Base-by-base conservation (phyloP, 768 basidiomycete species). In the Amanita pallidorosea region DNA sequence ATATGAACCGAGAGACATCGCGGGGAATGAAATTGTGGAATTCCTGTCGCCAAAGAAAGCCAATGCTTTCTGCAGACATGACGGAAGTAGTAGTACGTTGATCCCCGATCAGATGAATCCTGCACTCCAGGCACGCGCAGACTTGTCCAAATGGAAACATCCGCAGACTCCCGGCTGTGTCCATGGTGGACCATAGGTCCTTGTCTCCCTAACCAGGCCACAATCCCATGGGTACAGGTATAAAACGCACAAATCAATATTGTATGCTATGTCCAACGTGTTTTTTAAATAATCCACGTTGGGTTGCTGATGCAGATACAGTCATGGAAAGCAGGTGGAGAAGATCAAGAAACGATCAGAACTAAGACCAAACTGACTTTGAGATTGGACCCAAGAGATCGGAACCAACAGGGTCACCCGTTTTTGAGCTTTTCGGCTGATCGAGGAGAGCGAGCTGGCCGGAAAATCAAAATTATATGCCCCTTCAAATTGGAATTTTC, bases 51-150 rank as follows among this genome's bases (percentile, higher is more conserved):
- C 55, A 44, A 43, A 51, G 57, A 55, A 54, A 54, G 50, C 53
- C 36, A 51, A 35, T 42, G 37, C 56, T 57, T 60, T 56, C 46
- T 62, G 61, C 58, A 53, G 60, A 64, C 62, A 48, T 61, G 64
- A 61, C 67, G 69, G 68, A 63, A 64, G 57, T 53, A 60, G 56
- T 62, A 60, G 23, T 63, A 61, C 61, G 58, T 68, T 80, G 79
- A 80, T 80, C 76, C 70, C 76, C 76, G 79, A 80, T 80, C 79
- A 80, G 70, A 65, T 65, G 65, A 70, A 68, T 58, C 63, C 63
- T 54, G 54, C 56, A 53, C 38, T 20, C 57, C 64, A 71, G 67
- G 67, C 64, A 71, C 70, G 53, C 45, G 44, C 34, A 23, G 55
- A 51, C 53, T 54, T 51, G 50, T 48, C 47, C 55, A 54, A 51